Base-by-base conservation (phyloP, 805 yeast species). In the Ogataea nonfermentans region DNA sequence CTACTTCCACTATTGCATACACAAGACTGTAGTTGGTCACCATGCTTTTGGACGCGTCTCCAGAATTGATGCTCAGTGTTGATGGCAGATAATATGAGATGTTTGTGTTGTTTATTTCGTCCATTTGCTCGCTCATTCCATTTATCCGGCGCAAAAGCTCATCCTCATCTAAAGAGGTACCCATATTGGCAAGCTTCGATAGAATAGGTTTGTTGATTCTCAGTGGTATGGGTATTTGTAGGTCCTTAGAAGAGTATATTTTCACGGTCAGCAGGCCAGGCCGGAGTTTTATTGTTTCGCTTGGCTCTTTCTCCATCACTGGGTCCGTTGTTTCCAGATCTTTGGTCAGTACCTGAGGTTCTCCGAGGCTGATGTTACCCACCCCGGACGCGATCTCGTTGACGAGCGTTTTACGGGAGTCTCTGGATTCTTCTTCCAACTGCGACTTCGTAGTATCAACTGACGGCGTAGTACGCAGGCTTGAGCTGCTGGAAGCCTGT, bases 1-100 rank as follows among this genome's bases (percentile, higher is more conserved):
- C 99, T 59, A 89, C 91, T 63, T 93, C 99, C 31, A 93, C 72
- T 2, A 95, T 88, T 55, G 90, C 74, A 62, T 86, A 87, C 26
- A 93, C 73, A 44, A 95, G 72, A 40, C 57, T 58, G 44, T 61
- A 61, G 15, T 57, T 60, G 8, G 63, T 57, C 23, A 55, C 37
- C 12, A 93, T 77, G 50, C 78, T 79, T 46, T 77, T 72, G 11
- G 82, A 71, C 29, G 87, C 81, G 31, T 81, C 67, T 59, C 52
- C 62, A 26, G 50, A 52, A 19, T 49, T 59, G 17, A 61, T 61
- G 35, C 56, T 47, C 29, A 61, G 47, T 1, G 65, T 59, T 3
- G 81, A 70, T 6, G 84, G 84, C 26, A 78, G 46, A 38, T 53
- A 61, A 27, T 61, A 49, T 2, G 66, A 62, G 29, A 64, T 35